Conservation (phyloP, 768 basidiomycete genomes). For the Suillus brevipes region DNA sequence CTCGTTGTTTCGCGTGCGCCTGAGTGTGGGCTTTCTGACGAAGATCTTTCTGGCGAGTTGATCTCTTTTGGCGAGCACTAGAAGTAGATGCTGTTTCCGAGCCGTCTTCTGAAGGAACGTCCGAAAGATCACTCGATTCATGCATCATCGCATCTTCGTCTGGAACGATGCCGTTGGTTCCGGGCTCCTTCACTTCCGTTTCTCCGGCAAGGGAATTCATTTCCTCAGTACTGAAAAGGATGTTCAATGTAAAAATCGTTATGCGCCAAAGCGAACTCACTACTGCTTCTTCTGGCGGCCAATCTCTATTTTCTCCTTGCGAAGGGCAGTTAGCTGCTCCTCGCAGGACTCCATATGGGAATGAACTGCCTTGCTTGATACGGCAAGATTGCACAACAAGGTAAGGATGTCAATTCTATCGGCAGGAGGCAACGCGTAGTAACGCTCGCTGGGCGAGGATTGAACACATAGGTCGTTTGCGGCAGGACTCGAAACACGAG, state of each 20-base stretch:
- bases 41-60: constrained; percentile 51
- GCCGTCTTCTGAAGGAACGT: constrained; percentile 60
- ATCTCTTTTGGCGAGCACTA: constrained; percentile 41
- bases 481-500: constrained; percentile 49
- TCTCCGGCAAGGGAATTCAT: constrained; percentile 67
- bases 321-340: constrained; percentile 82
- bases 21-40: constrained; percentile 54
- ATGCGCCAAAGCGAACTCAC: constrained; percentile 49
- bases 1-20: constrained; percentile 75
- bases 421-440: constrained; percentile 65
- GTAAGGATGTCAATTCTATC: constrained; percentile 85
- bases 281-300: constrained; percentile 86
- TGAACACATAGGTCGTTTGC: constrained; percentile 39
- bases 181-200: constrained; percentile 47
- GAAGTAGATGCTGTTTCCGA: constrained; percentile 58
- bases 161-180: constrained; percentile 33
- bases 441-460: constrained; percentile 66
- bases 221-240: constrained; percentile 59
- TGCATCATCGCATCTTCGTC: constrained; percentile 61
- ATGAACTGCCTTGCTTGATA: constrained; percentile 88
- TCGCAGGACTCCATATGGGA: constrained; percentile 89
- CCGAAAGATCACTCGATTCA: constrained; percentile 74
- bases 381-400: constrained; percentile 87
- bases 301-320: constrained; percentile 95
- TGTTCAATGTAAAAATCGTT: constrained; percentile 14